Percentiles rank a stretch among this genome's conserved stretches.
phyloP scores from a whole-genome alignment of 164 flowering plant species.

The Aristolochia californica region DNA sequence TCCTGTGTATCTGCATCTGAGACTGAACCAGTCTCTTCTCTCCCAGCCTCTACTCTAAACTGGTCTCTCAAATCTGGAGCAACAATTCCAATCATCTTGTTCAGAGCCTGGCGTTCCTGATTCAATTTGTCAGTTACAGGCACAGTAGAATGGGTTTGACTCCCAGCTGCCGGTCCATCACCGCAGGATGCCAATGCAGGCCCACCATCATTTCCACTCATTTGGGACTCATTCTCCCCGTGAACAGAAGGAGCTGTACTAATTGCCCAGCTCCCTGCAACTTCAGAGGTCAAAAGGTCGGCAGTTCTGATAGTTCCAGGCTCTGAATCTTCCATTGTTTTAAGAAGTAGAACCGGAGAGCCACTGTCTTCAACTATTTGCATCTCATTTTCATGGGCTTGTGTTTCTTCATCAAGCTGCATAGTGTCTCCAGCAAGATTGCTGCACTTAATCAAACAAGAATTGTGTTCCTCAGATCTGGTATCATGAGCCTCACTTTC shows the following conservation, averaged over 20 bases:
- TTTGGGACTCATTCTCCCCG: slow-evolving; percentile 71
- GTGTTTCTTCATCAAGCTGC: slow-evolving; percentile 59
- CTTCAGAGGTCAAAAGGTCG: slow-evolving; percentile 87
- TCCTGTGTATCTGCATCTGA: slow-evolving; percentile 58
- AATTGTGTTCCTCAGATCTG: slow-evolving; percentile 17
- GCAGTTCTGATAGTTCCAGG: slow-evolving; percentile 51
- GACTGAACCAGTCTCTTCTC: slow-evolving; percentile 11
- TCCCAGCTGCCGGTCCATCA: slow-evolving; percentile 41
- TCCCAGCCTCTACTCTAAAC: slow-evolving; percentile 23
- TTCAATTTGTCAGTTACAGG: slow-evolving; percentile 17
- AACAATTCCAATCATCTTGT: slow-evolving; percentile 71
- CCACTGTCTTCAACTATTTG: slow-evolving; percentile 18
- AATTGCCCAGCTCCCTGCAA: slow-evolving; percentile 85
- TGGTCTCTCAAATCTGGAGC: slow-evolving; percentile 59
- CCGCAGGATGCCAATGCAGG: slow-evolving; percentile 18
- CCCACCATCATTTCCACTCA: slow-evolving; percentile 20
- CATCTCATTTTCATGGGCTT: slow-evolving; percentile 33
- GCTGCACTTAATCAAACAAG: slow-evolving; percentile 27
- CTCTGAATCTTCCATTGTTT: slow-evolving; percentile 56
- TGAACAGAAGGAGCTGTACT: slow-evolving; percentile 80
- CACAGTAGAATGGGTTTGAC: slow-evolving; percentile 39
- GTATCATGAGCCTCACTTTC: slow-evolving; percentile 41
- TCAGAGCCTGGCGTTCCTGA: slow-evolving; percentile 45
- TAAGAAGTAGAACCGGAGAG: slow-evolving; percentile 17
- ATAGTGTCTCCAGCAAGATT: slow-evolving; percentile 49